These are phyloP conservation scores for Mycena indigotica DNA, from an alignment of 768 basidiomycete genomes.

Conservation along the genomic window DNA sequence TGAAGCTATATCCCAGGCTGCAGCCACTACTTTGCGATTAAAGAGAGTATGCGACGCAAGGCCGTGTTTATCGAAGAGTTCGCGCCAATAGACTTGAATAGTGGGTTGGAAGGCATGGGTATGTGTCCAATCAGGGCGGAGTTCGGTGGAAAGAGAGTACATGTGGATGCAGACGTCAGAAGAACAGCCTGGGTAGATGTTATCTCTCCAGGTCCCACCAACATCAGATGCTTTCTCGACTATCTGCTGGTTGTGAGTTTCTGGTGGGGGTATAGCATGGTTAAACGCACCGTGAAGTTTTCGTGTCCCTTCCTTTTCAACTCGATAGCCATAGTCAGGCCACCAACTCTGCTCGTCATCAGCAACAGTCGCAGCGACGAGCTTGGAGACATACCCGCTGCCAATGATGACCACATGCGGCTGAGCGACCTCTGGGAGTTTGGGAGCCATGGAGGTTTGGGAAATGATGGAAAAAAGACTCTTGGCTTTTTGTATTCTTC, in stretches of 20 bases:
- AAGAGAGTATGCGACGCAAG: constrained; percentile 31
- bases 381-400: background rate
- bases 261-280: background rate
- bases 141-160: constrained; percentile 45
- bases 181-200: constrained; percentile 43
- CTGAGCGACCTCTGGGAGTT: background rate
- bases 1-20: constrained; percentile 30
- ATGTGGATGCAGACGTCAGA: constrained; percentile 41
- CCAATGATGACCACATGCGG: background rate
- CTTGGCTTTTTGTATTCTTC: background rate
- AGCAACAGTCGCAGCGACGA: background rate
- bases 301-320: constrained; percentile 32
- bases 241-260: constrained; percentile 25
- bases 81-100: constrained; percentile 44
- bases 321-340: constrained; percentile 32
- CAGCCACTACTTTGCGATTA: constrained; percentile 32
- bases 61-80: constrained; percentile 25
- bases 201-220: constrained; percentile 38
- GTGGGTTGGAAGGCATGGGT: constrained; percentile 44
- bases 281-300: constrained; percentile 31
- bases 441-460: background rate
- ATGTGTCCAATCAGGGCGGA: constrained; percentile 42
- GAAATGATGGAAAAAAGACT: background rate
- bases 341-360: constrained; percentile 23
- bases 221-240: constrained; percentile 32